A percentile compares a stretch with the other conserved stretches of the same genome.
Evolutionary conservation across 257 asterid genomes (phyloP).

Genomic region (Paraleonurus japonicus): DNA sequence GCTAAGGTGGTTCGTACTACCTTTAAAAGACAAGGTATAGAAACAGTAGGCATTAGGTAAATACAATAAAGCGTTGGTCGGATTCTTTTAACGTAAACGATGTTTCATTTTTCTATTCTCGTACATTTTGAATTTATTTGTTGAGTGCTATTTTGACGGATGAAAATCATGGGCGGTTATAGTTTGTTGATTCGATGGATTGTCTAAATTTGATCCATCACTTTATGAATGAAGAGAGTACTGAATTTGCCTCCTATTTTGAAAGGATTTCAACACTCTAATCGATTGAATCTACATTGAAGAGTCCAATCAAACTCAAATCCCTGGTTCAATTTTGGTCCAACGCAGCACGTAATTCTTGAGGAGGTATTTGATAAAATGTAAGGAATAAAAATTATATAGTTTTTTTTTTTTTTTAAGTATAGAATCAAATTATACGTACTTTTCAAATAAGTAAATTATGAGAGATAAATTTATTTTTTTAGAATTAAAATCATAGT

Average conservation of each 20-base stretch:
- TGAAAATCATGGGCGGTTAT: not conserved
- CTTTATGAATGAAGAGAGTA: too few relatives aligned
- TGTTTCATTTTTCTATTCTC: not conserved
- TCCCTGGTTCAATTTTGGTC: not conserved
- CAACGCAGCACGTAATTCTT: too few relatives aligned
- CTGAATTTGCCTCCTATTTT: not conserved
- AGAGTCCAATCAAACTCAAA: not conserved
- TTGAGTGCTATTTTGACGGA: not conserved
- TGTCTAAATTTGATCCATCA: not conserved
- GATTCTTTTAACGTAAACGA: not conserved
- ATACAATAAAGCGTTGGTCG: not conserved
- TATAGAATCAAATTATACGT: too few relatives aligned
- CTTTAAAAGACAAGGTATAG: not conserved
- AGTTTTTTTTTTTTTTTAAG: too few relatives aligned
- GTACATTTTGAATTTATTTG: not conserved
- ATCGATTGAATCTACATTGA: too few relatives aligned
- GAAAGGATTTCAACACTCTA: too few relatives aligned
- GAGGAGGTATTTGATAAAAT: too few relatives aligned
- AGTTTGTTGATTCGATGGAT: not conserved
- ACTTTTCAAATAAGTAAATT: too few relatives aligned
- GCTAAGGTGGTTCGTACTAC: not conserved
- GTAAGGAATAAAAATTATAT: too few relatives aligned
- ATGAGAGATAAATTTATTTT: too few relatives aligned
- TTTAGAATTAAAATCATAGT: too few relatives aligned
- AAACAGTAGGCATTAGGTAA: conserved; percentile 17